These are phyloP conservation scores for Dendryphion nanum DNA, from an alignment of 2,329 filamentous ascomycete genomes.

Conservation along the genomic window DNA sequence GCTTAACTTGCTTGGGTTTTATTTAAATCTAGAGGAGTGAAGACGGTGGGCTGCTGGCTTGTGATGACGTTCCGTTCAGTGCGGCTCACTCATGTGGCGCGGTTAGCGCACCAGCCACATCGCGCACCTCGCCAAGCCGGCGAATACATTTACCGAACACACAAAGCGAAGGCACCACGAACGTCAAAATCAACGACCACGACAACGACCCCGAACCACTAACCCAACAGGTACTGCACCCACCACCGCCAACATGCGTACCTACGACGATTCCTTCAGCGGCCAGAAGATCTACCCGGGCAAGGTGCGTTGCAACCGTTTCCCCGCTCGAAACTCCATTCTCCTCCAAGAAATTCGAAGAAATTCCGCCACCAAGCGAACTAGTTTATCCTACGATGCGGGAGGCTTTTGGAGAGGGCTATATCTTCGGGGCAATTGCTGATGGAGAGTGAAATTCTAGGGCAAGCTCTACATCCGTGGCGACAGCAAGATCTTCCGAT, in stretches of 20 bases:
- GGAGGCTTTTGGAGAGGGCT: background rate
- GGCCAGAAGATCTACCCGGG: slow-evolving; percentile 77
- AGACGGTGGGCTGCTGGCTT: too few relatives aligned
- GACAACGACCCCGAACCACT: slow-evolving; percentile 36
- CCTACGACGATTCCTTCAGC: slow-evolving; percentile 77
- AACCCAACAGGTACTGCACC: slow-evolving; percentile 40
- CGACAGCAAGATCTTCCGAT: slow-evolving; percentile 99
- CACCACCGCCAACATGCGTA: slow-evolving; percentile 64
- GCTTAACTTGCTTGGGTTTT: too few relatives aligned
- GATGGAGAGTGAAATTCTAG: slow-evolving; percentile 56
- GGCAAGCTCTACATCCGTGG: slow-evolving; percentile 99
- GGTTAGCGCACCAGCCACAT: background rate
- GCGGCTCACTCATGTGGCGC: background rate
- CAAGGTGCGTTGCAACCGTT: slow-evolving; percentile 58
- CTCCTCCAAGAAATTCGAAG: too few relatives aligned
- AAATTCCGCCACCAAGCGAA: background rate
- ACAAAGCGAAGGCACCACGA: slow-evolving; percentile 16
- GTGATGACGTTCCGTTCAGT: too few relatives aligned
- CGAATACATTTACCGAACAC: slow-evolving; percentile 9
- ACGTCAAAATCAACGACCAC: slow-evolving; percentile 28
- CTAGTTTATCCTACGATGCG: slow-evolving; percentile 12
- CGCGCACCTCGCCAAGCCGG: slow-evolving; percentile 7
- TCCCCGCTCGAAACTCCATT: slow-evolving; percentile 15
- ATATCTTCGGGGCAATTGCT: slow-evolving; percentile 18
- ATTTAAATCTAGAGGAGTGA: too few relatives aligned